phyloP scores from a whole-genome alignment of 768 basidiomycete genomes.

The Suillus subalutaceus region DNA sequence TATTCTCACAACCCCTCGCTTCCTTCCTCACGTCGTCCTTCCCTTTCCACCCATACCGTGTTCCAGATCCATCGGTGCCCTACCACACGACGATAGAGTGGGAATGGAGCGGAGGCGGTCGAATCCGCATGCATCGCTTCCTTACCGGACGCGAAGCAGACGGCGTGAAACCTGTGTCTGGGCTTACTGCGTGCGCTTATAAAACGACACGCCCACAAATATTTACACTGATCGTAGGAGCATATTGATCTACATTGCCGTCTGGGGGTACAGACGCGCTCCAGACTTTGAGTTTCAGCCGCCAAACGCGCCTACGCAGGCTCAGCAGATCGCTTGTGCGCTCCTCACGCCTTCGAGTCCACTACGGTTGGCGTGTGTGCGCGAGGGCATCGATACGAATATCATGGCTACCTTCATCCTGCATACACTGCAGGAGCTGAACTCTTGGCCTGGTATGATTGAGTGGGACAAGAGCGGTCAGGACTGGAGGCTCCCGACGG shows the following conservation, averaged over 20 bases:
- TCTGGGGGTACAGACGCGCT: constrained; percentile 47
- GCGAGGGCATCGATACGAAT: constrained; percentile 28
- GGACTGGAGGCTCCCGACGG: constrained; percentile 22
- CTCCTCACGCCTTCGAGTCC: constrained; percentile 34
- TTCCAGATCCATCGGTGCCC: constrained; percentile 47
- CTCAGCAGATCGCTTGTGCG: constrained; percentile 47
- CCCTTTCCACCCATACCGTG: constrained; percentile 57
- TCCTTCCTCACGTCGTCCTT: constrained; percentile 69
- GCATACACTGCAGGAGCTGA: constrained; percentile 10
- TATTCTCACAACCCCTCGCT: constrained; percentile 85
- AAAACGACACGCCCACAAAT: background rate
- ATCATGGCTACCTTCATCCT: constrained; percentile 21
- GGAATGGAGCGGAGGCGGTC: constrained; percentile 42
- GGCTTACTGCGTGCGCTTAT: constrained; percentile 71
- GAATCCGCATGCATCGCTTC: constrained; percentile 70
- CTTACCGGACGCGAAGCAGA: constrained; percentile 84
- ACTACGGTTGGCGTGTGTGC: constrained; percentile 28
- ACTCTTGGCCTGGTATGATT: constrained; percentile 14
- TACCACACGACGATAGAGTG: constrained; percentile 71
- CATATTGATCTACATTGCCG: constrained; percentile 54
- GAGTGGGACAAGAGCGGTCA: constrained; percentile 25
- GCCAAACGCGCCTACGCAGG: constrained; percentile 42
- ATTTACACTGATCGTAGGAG: constrained; percentile 34
- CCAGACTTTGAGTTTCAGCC: constrained; percentile 52
- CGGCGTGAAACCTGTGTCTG: constrained; percentile 88